Evolutionary conservation across 495 filamentous ascomycete genomes (phyloP), one percentile per base, ranked within the genome.

Genomic region (Hypoxylon fragiforme): DNA sequence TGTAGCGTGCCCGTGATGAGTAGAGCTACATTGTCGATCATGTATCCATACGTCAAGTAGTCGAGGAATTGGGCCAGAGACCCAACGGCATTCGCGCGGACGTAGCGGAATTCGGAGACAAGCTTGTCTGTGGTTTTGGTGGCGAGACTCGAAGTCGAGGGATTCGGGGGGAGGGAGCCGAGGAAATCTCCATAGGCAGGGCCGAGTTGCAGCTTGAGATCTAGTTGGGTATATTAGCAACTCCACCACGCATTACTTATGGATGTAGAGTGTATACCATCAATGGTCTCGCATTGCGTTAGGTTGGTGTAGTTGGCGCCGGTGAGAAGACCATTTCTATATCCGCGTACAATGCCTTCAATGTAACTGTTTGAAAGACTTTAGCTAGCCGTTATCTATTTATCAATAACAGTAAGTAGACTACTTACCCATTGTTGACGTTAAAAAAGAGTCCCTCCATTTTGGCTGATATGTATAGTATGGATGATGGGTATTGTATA

Each of bases 11-110:
- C 94, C 30, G 94, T 99, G 71, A 99, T 99, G 62, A 99, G 84
- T 16, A 99, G 85, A 19, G 94, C 95, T 32, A 99, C 91, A 69
- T 99, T 99, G 73, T 99, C 94, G 72, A 99, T 99, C 94, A 99
- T 99, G 78, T 99, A 99, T 38, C 90, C 91, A 65, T 99, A 97
- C 8, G 92, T 97, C 47, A 99, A 76, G 70, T 96, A 99, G 66
- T 96, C 90, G 75, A 97, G 86, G 71, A 99, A 99, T 63, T 89
- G 90, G 42, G 91, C 86, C 15, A 96, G 83, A 0, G 90, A 88
- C 5, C 94, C 95, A 3, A 88, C 88, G 12, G 95, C 86, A 67
- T 97, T 95, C 32, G 90, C 90, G 60, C 91, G 86, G 43, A 99
- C 77, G 69, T 99, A 99, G 54, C 91, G 86, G 74, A 99, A 99